Evolutionary conservation across 441 rosid genomes (phyloP).

Genomic region (Populus hybrid): DNA sequence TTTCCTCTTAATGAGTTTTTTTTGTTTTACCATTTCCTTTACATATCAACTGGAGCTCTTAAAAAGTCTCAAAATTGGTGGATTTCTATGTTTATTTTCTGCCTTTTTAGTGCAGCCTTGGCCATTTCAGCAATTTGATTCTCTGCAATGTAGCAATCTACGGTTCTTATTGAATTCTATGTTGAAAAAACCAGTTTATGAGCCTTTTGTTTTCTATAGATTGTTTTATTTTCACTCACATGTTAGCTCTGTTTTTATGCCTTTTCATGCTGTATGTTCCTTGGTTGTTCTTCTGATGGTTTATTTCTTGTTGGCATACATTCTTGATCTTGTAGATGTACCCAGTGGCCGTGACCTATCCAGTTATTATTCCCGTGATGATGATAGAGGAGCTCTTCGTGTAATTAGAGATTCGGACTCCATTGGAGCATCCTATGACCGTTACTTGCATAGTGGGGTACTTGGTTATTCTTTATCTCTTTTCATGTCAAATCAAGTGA

Average conservation of each 20-base stretch:
- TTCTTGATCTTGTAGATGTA: slow-evolving; percentile 36
- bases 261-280: background rate
- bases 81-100: background rate
- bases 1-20: background rate
- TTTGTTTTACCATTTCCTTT: background rate
- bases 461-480: slow-evolving; percentile 10
- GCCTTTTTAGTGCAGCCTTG: background rate
- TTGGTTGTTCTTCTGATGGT: background rate
- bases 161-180: background rate
- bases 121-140: background rate
- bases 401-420: slow-evolving; percentile 48
- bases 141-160: background rate
- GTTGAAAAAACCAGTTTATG: background rate
- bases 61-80: background rate
- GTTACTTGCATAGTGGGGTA: slow-evolving; percentile 51
- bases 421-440: slow-evolving; percentile 60
- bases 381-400: slow-evolving; percentile 41
- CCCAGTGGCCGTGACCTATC: slow-evolving; percentile 42
- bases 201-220: background rate
- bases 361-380: slow-evolving; percentile 43
- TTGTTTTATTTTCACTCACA: background rate
- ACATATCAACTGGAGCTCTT: background rate
- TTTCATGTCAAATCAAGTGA: background rate
- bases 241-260: background rate
- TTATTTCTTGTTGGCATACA: slow-evolving; percentile 18